phyloP scores from a whole-genome alignment of 441 rosid species.

The Aquilaria agallochum region DNA sequence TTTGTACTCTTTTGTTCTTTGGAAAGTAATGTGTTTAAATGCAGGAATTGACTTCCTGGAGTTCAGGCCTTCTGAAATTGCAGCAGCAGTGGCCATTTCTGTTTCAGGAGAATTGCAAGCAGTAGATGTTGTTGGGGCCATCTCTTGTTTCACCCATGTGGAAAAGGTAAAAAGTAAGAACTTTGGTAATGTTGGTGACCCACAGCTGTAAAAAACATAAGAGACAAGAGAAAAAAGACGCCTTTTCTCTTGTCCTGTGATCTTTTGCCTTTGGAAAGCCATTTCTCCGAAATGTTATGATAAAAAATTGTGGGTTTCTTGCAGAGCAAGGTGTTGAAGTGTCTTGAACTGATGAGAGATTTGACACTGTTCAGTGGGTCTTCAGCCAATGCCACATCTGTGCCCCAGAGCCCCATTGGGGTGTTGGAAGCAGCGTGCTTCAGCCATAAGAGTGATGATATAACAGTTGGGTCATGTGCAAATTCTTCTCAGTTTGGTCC shows the following conservation, averaged over 20 bases:
- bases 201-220: slow-evolving; percentile 11
- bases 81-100: slow-evolving; percentile 63
- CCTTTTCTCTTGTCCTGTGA: neutral
- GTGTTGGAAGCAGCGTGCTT: slow-evolving; percentile 51
- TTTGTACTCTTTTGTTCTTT: slow-evolving; percentile 14
- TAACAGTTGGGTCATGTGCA: slow-evolving; percentile 49
- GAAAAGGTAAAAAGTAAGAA: slow-evolving; percentile 33
- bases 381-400: slow-evolving; percentile 11
- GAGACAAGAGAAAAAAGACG: slow-evolving; percentile 17
- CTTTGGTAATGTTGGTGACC: slow-evolving; percentile 2
- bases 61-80: slow-evolving; percentile 66
- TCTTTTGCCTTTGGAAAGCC: slow-evolving; percentile 2
- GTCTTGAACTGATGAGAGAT: slow-evolving; percentile 41
- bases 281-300: neutral
- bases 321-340: slow-evolving; percentile 50
- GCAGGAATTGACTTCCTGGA: slow-evolving; percentile 69
- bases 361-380: slow-evolving; percentile 20
- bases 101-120: slow-evolving; percentile 35
- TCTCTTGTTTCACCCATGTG: slow-evolving; percentile 30
- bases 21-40: slow-evolving; percentile 25
- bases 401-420: slow-evolving; percentile 48
- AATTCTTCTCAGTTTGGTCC: slow-evolving; percentile 33
- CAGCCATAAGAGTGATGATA: slow-evolving; percentile 55
- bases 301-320: slow-evolving; percentile 8
- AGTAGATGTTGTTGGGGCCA: slow-evolving; percentile 27